These are phyloP conservation scores for Magnolia kwangsiensis DNA, from an alignment of 164 flowering plant genomes.

Conservation along the genomic window DNA sequence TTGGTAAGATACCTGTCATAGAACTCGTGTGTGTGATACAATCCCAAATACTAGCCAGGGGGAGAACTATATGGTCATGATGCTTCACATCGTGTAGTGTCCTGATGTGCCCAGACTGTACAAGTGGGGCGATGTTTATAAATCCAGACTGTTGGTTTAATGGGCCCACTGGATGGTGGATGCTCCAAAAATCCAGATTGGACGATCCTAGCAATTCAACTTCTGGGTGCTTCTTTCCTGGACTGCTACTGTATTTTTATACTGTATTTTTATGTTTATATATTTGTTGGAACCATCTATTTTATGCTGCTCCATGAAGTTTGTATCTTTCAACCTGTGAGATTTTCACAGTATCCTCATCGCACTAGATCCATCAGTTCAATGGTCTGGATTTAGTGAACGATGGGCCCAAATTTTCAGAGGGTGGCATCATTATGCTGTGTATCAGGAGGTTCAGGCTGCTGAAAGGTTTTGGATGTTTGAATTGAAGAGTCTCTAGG, in stretches of 20 bases:
- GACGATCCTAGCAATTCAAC: neutral
- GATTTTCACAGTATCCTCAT: neutral
- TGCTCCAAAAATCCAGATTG: neutral
- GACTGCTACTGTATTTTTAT: too few relatives aligned
- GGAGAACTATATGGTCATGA: neutral
- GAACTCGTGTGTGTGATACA: neutral
- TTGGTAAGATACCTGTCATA: constrained; percentile 46
- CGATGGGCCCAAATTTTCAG: neutral
- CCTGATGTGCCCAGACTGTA: neutral
- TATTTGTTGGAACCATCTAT: neutral
- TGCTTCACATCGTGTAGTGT: neutral
- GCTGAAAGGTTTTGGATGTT: neutral
- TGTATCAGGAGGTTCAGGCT: neutral
- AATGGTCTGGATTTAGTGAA: neutral
- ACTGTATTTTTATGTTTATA: too few relatives aligned
- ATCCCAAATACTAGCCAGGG: neutral
- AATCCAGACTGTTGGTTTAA: neutral
- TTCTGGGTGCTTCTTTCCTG: too few relatives aligned
- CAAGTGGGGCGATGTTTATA: neutral
- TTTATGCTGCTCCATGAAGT: neutral
- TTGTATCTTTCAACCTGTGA: neutral
- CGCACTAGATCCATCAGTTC: neutral
- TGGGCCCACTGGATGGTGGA: neutral
- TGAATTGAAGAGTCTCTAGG: neutral
- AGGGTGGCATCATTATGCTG: neutral